phyloP scores from a whole-genome alignment of 2,329 filamentous ascomycete genomes.

The Byssochlamys sp. region DNA sequence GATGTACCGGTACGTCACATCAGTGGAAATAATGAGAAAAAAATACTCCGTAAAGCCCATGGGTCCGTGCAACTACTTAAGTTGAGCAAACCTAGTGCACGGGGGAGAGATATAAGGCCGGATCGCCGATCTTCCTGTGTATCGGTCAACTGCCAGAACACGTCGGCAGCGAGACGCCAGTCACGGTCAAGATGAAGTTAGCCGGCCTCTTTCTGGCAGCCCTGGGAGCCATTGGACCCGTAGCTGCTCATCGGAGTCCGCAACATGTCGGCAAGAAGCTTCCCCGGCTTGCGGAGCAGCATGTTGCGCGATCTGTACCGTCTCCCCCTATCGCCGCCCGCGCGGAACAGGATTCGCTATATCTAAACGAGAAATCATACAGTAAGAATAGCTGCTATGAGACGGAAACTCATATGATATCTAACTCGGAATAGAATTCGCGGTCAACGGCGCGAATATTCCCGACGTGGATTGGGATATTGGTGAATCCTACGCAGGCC shows the following conservation, averaged over 20 bases:
- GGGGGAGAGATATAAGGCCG: neutral
- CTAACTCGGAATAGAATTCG: neutral
- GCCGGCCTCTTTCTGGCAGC: neutral
- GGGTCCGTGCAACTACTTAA: neutral
- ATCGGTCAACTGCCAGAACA: neutral
- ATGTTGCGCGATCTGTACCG: neutral
- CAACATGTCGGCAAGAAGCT: neutral
- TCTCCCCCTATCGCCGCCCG: neutral
- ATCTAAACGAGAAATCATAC: neutral
- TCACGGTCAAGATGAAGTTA: neutral
- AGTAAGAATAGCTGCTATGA: neutral
- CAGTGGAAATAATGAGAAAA: neutral
- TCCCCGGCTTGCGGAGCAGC: neutral
- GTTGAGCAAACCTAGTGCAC: neutral
- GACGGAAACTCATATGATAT: neutral
- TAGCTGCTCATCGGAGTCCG: neutral
- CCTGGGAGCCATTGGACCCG: neutral
- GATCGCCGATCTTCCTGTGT: neutral
- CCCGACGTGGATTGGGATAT: conserved; percentile 63
- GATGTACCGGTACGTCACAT: neutral
- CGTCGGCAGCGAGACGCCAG: neutral
- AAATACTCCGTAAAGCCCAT: neutral
- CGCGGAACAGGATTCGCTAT: neutral
- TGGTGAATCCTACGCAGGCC: conserved; percentile 41
- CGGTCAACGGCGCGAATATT: conserved; percentile 24